Base-by-base conservation (phyloP, 2,329 filamentous ascomycete species). In the Alternaria sp. region DNA sequence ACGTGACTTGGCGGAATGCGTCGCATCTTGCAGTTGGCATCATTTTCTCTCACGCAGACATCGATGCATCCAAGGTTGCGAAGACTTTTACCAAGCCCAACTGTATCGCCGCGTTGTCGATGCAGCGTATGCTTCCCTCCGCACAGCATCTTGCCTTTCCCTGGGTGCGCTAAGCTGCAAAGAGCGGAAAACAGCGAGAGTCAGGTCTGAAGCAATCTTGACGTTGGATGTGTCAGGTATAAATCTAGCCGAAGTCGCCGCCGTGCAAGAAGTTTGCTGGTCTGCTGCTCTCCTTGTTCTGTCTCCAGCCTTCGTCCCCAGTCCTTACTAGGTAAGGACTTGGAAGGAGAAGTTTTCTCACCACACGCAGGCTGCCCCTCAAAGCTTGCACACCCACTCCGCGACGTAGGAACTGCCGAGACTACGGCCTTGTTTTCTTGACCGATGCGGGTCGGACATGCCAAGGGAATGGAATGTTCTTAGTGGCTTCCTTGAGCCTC, bases 401-500 rank as follows among this genome's bases (percentile, higher is more conserved):
- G 40, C 55, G 56, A 29, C 31, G 44, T 28, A 24, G 42, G 51
- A 54, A 58, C 56, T 58, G 51, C 51, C 56, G 56, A 58, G 29
- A 54, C 39, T 54, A 26, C 40, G 40, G 42, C 36, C 46, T 48
- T 34, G 31, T 26, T 55, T 45, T 55, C 51, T 54, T 10, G 45
- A 45, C 39, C 56, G 51, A 39, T 48, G 51, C 51, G 51, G 45
- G 23, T 45, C 51, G 31, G 13, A 17, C 28, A 24, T 55, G 54
- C 51, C 51, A 55, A 36, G 45, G 11, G 4, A 37, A 45, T 55
- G 26, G 56, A 55, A 58, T 17, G 17, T 58, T 58, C 56, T 58
- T 58, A 48, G 56, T 55, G 51, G 40, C 45, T 58, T 58, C 56
- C 51, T 50, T 58, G 51, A 58, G 56, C 56, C 56, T 58, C 56